phyloP scores from a whole-genome alignment of 2,329 filamentous ascomycete species.

The Curvularia verruculosa region DNA sequence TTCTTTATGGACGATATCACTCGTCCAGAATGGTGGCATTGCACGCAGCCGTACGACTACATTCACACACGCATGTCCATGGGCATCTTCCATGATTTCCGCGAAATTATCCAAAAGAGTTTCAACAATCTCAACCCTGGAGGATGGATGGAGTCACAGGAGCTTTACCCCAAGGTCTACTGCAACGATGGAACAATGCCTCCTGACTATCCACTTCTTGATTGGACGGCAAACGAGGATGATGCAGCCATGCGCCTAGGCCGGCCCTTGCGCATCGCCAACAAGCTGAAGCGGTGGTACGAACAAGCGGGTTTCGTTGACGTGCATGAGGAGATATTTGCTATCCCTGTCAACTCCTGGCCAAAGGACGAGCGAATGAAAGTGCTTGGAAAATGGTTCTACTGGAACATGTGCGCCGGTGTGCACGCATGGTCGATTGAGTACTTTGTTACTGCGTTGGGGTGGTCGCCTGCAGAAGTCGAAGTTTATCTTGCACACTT shows the following conservation, averaged over 20 bases:
- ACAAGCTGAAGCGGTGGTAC: conserved; percentile 61
- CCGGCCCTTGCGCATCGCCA: conserved; percentile 59
- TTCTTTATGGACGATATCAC: conserved; percentile 76
- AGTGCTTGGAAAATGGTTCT: conserved; percentile 57
- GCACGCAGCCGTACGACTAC: conserved; percentile 58
- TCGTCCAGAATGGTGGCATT: conserved; percentile 63
- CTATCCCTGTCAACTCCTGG: conserved; percentile 61
- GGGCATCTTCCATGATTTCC: conserved; percentile 64
- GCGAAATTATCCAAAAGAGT: conserved; percentile 59
- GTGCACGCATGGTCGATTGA: conserved; percentile 54
- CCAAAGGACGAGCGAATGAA: conserved; percentile 56
- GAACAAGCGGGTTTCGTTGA: conserved; percentile 64
- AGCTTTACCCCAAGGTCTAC: conserved; percentile 53
- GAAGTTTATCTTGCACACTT: conserved; percentile 54
- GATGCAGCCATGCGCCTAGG: conserved; percentile 55
- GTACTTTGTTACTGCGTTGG: conserved; percentile 51
- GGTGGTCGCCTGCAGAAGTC: conserved; percentile 54
- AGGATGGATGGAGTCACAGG: conserved; percentile 56
- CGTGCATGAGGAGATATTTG: conserved; percentile 59
- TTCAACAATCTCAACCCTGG: conserved; percentile 63
- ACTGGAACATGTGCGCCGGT: conserved; percentile 55
- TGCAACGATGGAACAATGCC: conserved; percentile 63
- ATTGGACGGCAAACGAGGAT: conserved; percentile 54
- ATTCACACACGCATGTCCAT: conserved; percentile 65
- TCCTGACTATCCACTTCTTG: conserved; percentile 53